Percentiles rank a stretch among this genome's conserved stretches.
phyloP scores from a whole-genome alignment of 2,329 filamentous ascomycete genomes.

The Myriosclerotinia duriaeana region DNA sequence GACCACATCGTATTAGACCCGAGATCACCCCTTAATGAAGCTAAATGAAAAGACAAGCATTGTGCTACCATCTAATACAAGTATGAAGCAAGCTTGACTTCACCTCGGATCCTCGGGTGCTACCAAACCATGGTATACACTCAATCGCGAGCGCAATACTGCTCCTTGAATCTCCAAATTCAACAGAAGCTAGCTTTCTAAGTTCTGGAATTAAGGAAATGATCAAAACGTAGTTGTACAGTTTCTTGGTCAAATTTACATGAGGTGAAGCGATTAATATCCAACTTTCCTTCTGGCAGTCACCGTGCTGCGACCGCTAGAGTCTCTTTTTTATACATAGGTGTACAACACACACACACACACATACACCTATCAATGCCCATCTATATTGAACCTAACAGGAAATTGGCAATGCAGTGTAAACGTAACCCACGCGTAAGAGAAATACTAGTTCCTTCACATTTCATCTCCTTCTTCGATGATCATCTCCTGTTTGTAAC shows the following conservation, averaged over 20 bases:
- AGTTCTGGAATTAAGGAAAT: background rate
- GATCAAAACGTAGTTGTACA: background rate
- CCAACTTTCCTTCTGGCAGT: background rate
- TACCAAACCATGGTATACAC: background rate
- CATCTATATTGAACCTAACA: background rate
- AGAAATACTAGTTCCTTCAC: background rate
- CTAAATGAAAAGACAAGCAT: background rate
- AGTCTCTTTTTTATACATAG: background rate
- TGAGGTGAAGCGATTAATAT: background rate
- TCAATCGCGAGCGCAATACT: background rate
- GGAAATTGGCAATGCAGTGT: background rate
- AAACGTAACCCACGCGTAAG: background rate
- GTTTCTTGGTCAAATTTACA: background rate
- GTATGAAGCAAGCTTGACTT: background rate
- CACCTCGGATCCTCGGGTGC: background rate
- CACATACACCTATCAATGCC: background rate
- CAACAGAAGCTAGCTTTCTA: no score
- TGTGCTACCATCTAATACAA: background rate
- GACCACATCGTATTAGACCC: background rate
- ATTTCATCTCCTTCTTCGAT: background rate
- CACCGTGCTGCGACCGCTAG: background rate
- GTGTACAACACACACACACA: background rate
- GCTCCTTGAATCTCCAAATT: background rate
- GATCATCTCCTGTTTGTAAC: background rate
- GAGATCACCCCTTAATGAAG: background rate